Evolutionary conservation across 2,329 filamentous ascomycete species (phyloP), one percentile per base, ranked within the genome.

Genomic region (Orbilia javanica): DNA sequence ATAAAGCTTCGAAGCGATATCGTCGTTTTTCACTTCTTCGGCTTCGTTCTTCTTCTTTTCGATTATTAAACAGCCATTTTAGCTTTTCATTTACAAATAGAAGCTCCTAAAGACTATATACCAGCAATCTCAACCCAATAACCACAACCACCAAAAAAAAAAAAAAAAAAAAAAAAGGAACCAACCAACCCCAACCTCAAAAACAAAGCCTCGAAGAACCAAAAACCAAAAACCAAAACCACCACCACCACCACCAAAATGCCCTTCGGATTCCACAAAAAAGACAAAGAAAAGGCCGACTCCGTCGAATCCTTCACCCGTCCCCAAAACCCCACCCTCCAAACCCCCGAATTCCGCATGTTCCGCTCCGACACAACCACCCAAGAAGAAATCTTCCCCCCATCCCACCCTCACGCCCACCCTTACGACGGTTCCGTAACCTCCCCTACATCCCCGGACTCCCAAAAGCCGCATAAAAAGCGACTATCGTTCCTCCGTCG

Each of bases 311-410:
- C 62, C 46, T 6, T 29, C 62, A 15, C 31, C 46, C 42, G 52
- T 18, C 22, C 13, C 7, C 29, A 31, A 18, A 39, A 36, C 13
- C 64, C 55, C 11, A n/a, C 25, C 22, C 44, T 60, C 22, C 65
- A 67, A 15, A 27, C 50, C 15, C 67, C 73, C 5, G 74, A 72
- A 67, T 78, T 78, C 46, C 74, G 74, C 67, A 79, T 79, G 70
- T 74, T 96, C 82, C 91, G 94, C 79, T 91, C 93, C 80, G 95
- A 97, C 83, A 97, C 94, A 0, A 85, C 90, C 80, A 90, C 91
- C 1, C 89, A 94, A 83, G 93, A 97, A 84, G 86, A 91, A 80
- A 93, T 97, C 83, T 87, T 89, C 70, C 44, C 73, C 1, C 65
- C 73, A 36, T 36, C 6, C 8, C 65, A 64, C 34, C 83, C 65